Base-by-base conservation (phyloP, 2,329 filamentous ascomycete species). In the Teratosphaeria epicoccoides region DNA sequence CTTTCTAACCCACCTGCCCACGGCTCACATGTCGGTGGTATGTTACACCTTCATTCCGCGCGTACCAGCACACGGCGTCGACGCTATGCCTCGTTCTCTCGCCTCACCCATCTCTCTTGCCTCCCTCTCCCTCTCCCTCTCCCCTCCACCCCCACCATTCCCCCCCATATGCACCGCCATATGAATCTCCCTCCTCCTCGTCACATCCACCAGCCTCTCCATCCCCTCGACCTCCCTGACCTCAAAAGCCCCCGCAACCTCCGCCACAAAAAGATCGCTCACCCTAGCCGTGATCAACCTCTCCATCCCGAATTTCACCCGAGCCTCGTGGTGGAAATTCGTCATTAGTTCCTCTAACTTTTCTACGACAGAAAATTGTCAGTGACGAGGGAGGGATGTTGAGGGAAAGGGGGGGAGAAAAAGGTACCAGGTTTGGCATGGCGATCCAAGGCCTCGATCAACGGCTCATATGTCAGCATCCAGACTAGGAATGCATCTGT, bases 381-480 rank as follows among this genome's bases (percentile, higher is more conserved):
- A 43, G 11, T 17, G 25, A n/a, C n/a, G n/a, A n/a, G n/a, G n/a
- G n/a, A n/a, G n/a, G n/a, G n/a, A n/a, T n/a, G n/a, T n/a, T 43
- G 44, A 45, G 9, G 11, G 3, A 24, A 4, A 11, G 29, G 29
- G 4, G n/a, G 29, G 29, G 29, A 33, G 6, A 12, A 4, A 33
- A 33, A 12, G 10, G 17, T 47, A 44, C 28, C 23, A 14, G n/a
- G 9, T 9, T 20, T 46, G 24, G 12, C 50, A n/a, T 25, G 47
- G 28, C n/a, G 43, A 52, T 52, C 49, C 45, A 54, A 23, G n/a
- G 26, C 55, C n/a, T 33, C 24, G 23, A 56, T 51, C 29, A 56
- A n/a, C 5, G 55, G 55, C 33, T 52, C 52, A 26, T 54, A 56
- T 17, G 52, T 56, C 20, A 56, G 46, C 55, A 56, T 56, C 55